Base-by-base conservation (phyloP, 2,329 filamentous ascomycete species). In the Diaporthe destruens region DNA sequence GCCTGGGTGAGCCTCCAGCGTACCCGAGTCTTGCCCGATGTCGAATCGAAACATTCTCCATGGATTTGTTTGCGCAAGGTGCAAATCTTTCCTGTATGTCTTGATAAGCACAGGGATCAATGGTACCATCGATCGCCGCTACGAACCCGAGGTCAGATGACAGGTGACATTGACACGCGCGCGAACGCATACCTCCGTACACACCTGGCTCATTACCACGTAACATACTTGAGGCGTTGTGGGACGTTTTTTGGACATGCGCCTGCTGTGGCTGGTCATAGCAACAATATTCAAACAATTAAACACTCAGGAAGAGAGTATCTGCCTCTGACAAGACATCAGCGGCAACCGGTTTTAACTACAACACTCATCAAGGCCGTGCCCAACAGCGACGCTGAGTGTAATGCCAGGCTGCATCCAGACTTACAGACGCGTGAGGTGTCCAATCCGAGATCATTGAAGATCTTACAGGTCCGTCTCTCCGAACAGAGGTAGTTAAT, bases 81-180 rank as follows among this genome's bases (percentile, higher is more conserved):
- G 18, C 7, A 23, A 12, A 14, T 11, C 18, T 47, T 63, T 7
- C 7, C 39, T 18, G 57, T 16, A 25, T 14, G 23, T 47, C 23
- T 61, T 47, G 39, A 61, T 16, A 20, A 14, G 56, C 39, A 32
- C 57, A 47, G 18, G 57, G 57, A 29, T 61, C 12, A 36, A n/a
- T n/a, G n/a, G 8, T 63, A 16, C 18, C 23, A 39, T 63, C 57
- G 57, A 63, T 63, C 57, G 2, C 23, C 39, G 25, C 39, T 63
- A 32, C 18, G 7, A 20, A 20, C 20, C 18, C 39, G 25, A 47
- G 14, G 47, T 47, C 57, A 63, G 39, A 47, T 39, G 57, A 34
- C 39, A 63, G 39, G 39, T 56, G 32, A 8, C 18, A 36, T 34
- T 36, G 32, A 32, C 9, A 25, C 7, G 8, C 7, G 44, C 44